Evolutionary conservation across 2,329 filamentous ascomycete species (phyloP).

Genomic region (Talaromyces atroroseus): DNA sequence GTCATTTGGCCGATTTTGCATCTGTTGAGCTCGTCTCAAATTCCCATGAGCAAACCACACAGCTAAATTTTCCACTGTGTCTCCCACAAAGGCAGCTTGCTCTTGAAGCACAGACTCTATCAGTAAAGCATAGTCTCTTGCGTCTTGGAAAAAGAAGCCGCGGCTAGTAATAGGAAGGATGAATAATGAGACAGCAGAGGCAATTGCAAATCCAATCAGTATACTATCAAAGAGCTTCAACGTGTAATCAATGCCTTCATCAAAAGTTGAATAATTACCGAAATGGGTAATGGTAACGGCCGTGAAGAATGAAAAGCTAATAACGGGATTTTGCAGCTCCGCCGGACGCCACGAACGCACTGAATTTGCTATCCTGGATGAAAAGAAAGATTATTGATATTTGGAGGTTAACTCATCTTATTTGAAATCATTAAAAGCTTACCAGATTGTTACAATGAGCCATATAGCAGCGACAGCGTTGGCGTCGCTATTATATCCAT

Average conservation of each 20-base stretch:
- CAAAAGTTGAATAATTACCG: slow-evolving; percentile 53
- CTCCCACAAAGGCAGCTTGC: slow-evolving; percentile 47
- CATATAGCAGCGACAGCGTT: background rate
- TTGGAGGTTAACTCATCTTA: background rate
- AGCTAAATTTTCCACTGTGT: background rate
- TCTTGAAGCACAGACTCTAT: slow-evolving; percentile 54
- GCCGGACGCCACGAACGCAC: background rate
- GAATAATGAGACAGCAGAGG: slow-evolving; percentile 58
- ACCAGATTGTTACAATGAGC: background rate
- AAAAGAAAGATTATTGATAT: background rate
- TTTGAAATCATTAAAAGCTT: background rate
- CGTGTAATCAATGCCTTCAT: slow-evolving; percentile 50
- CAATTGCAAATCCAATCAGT: slow-evolving; percentile 59
- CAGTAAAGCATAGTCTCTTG: slow-evolving; percentile 52
- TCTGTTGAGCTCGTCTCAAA: slow-evolving; percentile 47
- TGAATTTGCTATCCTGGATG: background rate
- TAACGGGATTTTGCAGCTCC: slow-evolving; percentile 46
- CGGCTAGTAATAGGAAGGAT: slow-evolving; percentile 63
- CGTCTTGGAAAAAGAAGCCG: slow-evolving; percentile 57
- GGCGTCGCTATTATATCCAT: background rate
- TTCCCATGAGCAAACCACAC: background rate
- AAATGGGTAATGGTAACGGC: slow-evolving; percentile 60
- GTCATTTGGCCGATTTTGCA: slow-evolving; percentile 61
- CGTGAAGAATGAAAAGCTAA: slow-evolving; percentile 63
- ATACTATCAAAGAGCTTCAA: slow-evolving; percentile 55